phyloP scores from a whole-genome alignment of 805 yeast species.

The Yarrowia divulgata region DNA sequence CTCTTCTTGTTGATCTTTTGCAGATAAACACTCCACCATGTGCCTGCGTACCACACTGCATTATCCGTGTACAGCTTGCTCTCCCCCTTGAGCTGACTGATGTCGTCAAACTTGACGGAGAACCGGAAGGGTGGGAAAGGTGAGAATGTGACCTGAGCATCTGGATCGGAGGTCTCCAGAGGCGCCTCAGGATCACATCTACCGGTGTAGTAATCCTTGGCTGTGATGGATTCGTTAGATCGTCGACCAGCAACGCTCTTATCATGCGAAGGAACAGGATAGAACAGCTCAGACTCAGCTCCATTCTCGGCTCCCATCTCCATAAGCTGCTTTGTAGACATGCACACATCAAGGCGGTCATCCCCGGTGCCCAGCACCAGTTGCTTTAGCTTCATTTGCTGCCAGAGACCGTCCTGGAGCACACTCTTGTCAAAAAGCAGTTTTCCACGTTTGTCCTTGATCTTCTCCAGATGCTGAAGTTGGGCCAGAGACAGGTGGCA shows the following conservation, averaged over 20 bases:
- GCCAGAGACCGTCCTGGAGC: conserved; percentile 60
- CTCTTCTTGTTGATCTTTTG: conserved; percentile 58
- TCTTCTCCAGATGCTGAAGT: conserved; percentile 55
- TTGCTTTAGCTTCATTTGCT: conserved; percentile 53
- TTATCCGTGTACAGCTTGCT: conserved; percentile 59
- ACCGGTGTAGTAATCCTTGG: conserved; percentile 15
- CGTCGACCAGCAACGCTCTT: conserved; percentile 38
- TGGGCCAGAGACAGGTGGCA: conserved; percentile 61
- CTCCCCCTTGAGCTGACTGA: conserved; percentile 56
- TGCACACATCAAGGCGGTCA: conserved; percentile 21
- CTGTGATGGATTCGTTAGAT: conserved; percentile 10
- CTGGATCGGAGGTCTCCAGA: conserved; percentile 23
- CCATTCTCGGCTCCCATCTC: conserved; percentile 1
- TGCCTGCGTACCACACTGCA: conserved; percentile 66
- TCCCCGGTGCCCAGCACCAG: conserved; percentile 13
- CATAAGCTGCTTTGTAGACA: conserved; percentile 18
- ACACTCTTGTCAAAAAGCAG: conserved; percentile 54
- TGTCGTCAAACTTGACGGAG: conserved; percentile 59
- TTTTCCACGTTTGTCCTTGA: conserved; percentile 51
- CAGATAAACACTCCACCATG: conserved; percentile 64
- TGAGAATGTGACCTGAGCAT: conserved; percentile 44
- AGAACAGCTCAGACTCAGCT: not conserved
- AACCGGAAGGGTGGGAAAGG: conserved; percentile 63
- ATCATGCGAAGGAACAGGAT: conserved; percentile 27
- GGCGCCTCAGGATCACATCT: conserved; percentile 18